Conservation (phyloP, 257 asterid species). For the Solanum chmielewskii region DNA sequence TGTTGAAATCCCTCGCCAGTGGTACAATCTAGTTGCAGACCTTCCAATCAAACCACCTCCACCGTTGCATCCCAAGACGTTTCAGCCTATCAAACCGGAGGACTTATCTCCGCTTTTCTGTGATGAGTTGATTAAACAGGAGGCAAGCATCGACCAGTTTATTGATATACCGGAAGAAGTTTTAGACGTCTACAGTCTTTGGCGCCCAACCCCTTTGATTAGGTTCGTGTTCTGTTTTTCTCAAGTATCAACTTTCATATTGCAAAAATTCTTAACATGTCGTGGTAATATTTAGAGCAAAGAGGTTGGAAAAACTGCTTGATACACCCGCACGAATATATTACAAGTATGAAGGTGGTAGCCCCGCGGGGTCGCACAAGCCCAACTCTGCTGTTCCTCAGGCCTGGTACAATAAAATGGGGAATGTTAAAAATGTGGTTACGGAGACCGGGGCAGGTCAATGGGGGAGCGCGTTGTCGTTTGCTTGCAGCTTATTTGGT, state of each 20-base stretch:
- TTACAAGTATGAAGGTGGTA: conserved; percentile 88
- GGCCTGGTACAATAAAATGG: conserved; percentile 78
- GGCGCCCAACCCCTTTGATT: conserved; percentile 98
- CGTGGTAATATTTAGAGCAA: conserved; percentile 42
- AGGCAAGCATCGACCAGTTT: conserved; percentile 39
- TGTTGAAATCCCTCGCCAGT: conserved; percentile 49
- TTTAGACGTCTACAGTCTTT: conserved; percentile 63
- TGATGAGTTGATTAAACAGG: conserved; percentile 72
- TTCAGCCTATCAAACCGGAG: conserved; percentile 58
- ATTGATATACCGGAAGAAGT: conserved; percentile 84
- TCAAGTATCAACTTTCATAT: background rate
- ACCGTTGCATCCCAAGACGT: conserved; percentile 60
- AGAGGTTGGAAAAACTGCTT: conserved; percentile 81
- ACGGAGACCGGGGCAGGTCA: conserved; percentile 98
- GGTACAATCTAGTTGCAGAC: conserved; percentile 81
- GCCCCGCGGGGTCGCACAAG: conserved; percentile 97
- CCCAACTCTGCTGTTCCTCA: conserved; percentile 95
- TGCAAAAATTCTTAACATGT: background rate
- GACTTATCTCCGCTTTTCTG: conserved; percentile 74
- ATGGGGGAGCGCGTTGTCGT: conserved; percentile 89
- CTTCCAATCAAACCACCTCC: conserved; percentile 88
- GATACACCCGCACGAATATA: conserved; percentile 88
- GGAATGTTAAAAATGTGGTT: conserved; percentile 64
- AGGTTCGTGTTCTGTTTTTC: conserved; percentile 27
- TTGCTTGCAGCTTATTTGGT: conserved; percentile 76